Conservation (phyloP, 768 basidiomycete genomes). For the Dioszegia crocea region DNA sequence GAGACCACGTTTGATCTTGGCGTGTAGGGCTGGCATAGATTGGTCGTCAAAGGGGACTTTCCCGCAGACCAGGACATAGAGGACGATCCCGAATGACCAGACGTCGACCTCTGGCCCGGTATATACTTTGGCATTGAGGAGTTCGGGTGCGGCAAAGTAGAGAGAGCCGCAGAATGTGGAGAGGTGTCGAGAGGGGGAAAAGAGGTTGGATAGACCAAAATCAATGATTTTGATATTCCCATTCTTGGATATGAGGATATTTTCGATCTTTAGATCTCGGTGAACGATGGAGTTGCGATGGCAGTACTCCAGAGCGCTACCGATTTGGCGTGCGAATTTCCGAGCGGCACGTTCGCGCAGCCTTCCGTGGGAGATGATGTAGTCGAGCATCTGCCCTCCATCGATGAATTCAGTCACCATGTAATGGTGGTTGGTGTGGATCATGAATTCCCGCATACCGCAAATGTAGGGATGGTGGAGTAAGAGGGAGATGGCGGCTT, state of each 20-base stretch:
- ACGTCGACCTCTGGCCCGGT: conserved; percentile 97
- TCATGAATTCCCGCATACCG: conserved; percentile 98
- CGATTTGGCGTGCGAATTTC: conserved; percentile 97
- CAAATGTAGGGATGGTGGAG: conserved; percentile 98
- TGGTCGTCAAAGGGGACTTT: conserved; percentile 99
- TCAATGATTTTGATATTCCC: conserved; percentile 99
- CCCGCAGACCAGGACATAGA: conserved; percentile 81
- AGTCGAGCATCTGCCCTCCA: conserved; percentile 99
- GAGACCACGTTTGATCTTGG: conserved; percentile 95
- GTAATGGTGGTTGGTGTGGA: conserved; percentile 97
- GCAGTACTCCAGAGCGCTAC: conserved; percentile 91
- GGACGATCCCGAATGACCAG: conserved; percentile 97
- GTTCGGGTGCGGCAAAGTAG: conserved; percentile 96
- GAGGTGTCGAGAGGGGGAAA: conserved; percentile 72
- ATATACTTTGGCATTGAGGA: conserved; percentile 93
- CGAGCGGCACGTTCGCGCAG: conserved; percentile 90
- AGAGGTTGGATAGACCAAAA: conserved; percentile 95
- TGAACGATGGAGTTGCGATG: conserved; percentile 97
- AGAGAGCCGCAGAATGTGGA: conserved; percentile 95
- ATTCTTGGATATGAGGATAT: conserved; percentile 95
- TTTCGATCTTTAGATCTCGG: conserved; percentile 97
- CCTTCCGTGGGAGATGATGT: conserved; percentile 96
- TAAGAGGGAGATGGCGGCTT: conserved; percentile 89
- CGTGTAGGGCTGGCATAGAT: conserved; percentile 97
- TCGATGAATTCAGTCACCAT: conserved; percentile 99